Evolutionary conservation across 768 basidiomycete genomes (phyloP), one percentile per base, ranked within the genome.

Genomic region (Leccinellum albellum): DNA sequence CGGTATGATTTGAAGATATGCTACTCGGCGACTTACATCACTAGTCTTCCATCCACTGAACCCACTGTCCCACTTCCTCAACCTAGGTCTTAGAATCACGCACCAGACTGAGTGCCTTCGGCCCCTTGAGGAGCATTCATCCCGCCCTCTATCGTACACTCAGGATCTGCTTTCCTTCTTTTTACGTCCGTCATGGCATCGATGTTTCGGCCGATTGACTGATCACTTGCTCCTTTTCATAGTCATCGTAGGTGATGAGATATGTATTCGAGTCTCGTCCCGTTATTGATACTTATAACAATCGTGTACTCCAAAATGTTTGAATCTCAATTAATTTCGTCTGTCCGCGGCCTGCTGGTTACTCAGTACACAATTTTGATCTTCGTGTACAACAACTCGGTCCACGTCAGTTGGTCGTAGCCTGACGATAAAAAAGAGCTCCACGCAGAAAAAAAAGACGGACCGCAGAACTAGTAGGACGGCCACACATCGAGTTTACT

Each of bases 351-450:
- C 4, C 28, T n/a, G 15, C 28, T 23, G 13, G 4, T 62, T 48
- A 68, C 10, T 49, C 59, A 12, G 82, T 88, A 68, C 10, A 49
- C 59, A 12, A 82, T 88, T 64, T 82, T 83, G 52, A 88, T 81
- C 75, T 92, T 91, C 87, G 92, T 90, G 66, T 91, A 83, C 20
- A 93, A 84, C 1, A 82, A 85, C 74, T 93, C 92, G 6, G 86
- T 83, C 60, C 86, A 78, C 15, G 91, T 94, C 21, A 94, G 78
- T 63, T 93, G 91, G 67, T 93, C 90, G 66, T 89, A 94, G 0
- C 91, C 91, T 91, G 12, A n/a, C n/a, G 37, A n/a, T n/a, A n/a
- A n/a, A n/a, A n/a, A n/a, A n/a, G n/a, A n/a, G n/a, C n/a, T n/a
- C n/a, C n/a, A n/a, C n/a, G n/a, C n/a, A n/a, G n/a, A n/a, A n/a